Evolutionary conservation across 139 green algal genomes (phyloP).

Genomic region (Nannochloris sp.): DNA sequence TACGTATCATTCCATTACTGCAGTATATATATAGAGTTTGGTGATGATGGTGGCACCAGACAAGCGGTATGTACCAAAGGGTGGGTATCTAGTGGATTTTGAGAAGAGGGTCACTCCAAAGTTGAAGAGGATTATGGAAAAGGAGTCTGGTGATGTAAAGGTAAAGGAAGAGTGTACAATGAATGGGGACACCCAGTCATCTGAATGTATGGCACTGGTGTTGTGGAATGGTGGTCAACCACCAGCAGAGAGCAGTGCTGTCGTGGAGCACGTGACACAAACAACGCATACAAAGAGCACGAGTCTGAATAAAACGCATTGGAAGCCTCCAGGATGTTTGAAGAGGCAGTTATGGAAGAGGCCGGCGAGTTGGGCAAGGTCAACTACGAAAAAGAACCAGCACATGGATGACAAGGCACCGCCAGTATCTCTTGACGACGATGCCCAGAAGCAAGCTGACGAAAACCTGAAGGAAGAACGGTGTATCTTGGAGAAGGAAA

Average conservation of each 20-base stretch:
- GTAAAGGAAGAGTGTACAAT: too few relatives aligned
- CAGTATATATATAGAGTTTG: too few relatives aligned
- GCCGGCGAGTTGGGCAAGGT: neutral
- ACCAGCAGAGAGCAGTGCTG: too few relatives aligned
- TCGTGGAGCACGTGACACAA: too few relatives aligned
- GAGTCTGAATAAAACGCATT: neutral
- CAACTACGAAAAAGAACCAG: neutral
- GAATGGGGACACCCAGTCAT: too few relatives aligned
- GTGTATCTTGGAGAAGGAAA: too few relatives aligned
- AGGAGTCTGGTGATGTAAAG: too few relatives aligned
- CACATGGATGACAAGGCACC: neutral
- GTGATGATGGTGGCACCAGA: conserved; percentile 1
- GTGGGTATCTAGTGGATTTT: conserved; percentile 30
- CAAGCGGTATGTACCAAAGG: conserved; percentile 33
- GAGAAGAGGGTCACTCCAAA: neutral
- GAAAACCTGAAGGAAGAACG: too few relatives aligned
- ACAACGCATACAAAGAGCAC: too few relatives aligned
- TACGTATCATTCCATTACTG: too few relatives aligned
- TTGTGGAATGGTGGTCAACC: too few relatives aligned
- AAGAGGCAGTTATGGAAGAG: neutral
- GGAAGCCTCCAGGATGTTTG: neutral
- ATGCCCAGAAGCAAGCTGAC: neutral
- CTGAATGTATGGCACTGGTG: too few relatives aligned
- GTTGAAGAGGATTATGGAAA: neutral
- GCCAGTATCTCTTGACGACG: neutral